Base-by-base conservation (phyloP, 306 rosid species). In the Dicorynia guianensis region DNA sequence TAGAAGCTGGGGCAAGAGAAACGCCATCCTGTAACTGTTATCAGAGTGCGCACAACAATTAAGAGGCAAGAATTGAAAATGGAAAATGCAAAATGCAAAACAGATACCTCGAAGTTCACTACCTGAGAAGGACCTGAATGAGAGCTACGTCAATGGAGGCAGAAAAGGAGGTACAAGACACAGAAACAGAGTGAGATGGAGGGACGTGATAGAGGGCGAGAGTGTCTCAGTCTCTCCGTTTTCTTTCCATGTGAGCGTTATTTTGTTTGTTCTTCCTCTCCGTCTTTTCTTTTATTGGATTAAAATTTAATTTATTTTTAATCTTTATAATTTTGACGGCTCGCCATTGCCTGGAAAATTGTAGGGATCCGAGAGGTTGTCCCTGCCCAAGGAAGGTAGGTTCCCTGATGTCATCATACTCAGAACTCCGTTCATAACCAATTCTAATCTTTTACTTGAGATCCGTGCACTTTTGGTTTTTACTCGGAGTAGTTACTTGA, bases 1-100 rank as follows among this genome's bases (percentile, higher is more conserved):
- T 69, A 59, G 75, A 88, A 85, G 78, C 89, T 78, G 77, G 85
- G 86, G 87, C 79, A 82, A 73, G 53, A 67, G 63, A 75, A 84
- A 71, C 79, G 75, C 63, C 84, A 30, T 72, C 69, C 56, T 69
- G 56, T 7, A 50, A 67, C 62, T 66, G 71, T 18, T 63, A 75
- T 34, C 52, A 39, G 18, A 48, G 38, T 18, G 73, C 40, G 63
- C 38, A 46, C 9, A 17, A 43, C 8, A 7, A 54, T 17, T 8
- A 10, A 0, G 42, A 10, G 10, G 1, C 2, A 36, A 17, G 19
- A 65, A 6, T 0, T 2, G 7, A 12, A 12, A 54, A 8, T 18
- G 11, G 11, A 48, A 4, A 50, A 36, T 10, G 4, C 60, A 48
- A 4, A 50, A 36, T 10, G 4, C 60, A 50, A 49, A 7, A 43